These are phyloP conservation scores for Rhododendron henanense DNA, from an alignment of 148 eudicot species.

Conservation along the genomic window DNA sequence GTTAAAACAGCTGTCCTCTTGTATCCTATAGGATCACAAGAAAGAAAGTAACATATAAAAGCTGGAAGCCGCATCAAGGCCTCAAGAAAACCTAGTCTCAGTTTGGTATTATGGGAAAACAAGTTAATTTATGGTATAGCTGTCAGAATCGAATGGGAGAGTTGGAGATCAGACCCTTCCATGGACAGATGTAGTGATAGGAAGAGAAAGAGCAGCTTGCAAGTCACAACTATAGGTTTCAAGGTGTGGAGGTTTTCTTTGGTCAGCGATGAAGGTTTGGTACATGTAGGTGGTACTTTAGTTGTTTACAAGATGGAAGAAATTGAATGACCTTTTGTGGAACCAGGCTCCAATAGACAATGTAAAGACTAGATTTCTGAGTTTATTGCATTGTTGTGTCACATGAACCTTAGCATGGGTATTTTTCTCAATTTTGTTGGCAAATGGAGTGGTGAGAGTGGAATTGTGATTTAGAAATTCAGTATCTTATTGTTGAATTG, in stretches of 20 bases:
- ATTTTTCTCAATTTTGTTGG: background rate
- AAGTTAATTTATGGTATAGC: background rate
- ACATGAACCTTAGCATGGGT: background rate
- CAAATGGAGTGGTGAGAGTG: background rate
- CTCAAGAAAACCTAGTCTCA: background rate
- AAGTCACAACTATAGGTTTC: background rate
- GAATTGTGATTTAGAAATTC: background rate
- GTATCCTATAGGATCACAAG: background rate
- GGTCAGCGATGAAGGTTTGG: background rate
- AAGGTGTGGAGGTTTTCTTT: background rate
- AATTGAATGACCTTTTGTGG: background rate
- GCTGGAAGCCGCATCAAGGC: background rate
- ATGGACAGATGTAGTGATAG: background rate
- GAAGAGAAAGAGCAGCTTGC: background rate
- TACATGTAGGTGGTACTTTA: background rate
- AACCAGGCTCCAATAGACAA: background rate
- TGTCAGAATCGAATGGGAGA: background rate
- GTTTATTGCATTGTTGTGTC: background rate
- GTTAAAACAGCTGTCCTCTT: background rate
- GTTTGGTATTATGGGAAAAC: background rate
- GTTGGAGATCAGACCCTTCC: background rate
- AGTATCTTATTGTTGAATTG: background rate
- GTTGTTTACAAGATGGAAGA: background rate
- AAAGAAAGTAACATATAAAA: background rate
- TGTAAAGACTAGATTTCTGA: background rate